Base-by-base conservation (phyloP, 768 basidiomycete species). In the Lentinula aciculospora region DNA sequence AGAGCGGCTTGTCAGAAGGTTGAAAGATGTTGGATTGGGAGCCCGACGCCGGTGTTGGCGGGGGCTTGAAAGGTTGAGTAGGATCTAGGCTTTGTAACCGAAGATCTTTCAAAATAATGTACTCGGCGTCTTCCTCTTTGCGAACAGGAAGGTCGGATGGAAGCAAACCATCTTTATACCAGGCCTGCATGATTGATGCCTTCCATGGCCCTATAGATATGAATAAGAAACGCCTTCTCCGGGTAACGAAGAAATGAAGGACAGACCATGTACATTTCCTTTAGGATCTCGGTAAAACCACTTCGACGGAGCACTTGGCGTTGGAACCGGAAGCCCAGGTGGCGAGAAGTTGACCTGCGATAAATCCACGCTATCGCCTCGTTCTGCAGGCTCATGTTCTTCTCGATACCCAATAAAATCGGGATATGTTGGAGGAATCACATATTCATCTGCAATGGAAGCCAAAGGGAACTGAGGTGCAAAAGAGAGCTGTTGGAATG, bases 261-360 rank as follows among this genome's bases (percentile, higher is more conserved):
- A 69, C 83, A 65, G 61, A 89, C 91, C 91, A 70, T 91, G 91
- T 28, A 92, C 74, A 48, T 86, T 76, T 49, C 82, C 82, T 70
- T 89, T 92, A 7, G 92, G 92, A 68, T 94, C 92, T 53, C 85
- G 79, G 66, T 94, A 94, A 67, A 77, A 88, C 92, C 92, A 94
- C 65, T 77, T 83, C 0, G 85, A 82, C 4, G 91, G 90, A 31
- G 83, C 79, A 3, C 77, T 77, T 15, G 83, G 82, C 31, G 79
- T 75, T 21, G 89, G 92, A 55, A 85, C 78, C 44, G 89, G 89
- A 53, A 92, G 74, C 27, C 91, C 91, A 17, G 91, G 89, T 2
- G 91, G 90, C 15, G 84, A 84, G 63, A 90, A 88, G 65, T 90
- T 85, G 32, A 82, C 75, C 61, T 83, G 82, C 0, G 83, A 72